phyloP scores from a whole-genome alignment of 2,329 filamentous ascomycete genomes.

The Pleomassaria siparia region DNA sequence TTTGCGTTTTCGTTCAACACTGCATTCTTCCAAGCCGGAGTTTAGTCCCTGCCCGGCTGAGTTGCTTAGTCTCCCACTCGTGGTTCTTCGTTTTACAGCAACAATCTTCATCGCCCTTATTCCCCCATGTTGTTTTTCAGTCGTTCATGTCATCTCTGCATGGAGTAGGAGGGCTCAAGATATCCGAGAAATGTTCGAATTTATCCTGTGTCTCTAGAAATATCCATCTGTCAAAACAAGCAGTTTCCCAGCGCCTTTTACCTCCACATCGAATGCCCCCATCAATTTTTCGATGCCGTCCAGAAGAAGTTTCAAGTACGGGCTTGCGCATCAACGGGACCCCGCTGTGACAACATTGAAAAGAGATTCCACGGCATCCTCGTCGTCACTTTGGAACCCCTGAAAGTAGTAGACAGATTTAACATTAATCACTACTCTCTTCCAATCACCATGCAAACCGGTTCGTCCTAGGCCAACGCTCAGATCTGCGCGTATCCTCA shows the following conservation, averaged over 20 bases:
- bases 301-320: no score
- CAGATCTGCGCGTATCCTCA: constrained; percentile 11
- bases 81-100: background rate
- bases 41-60: constrained; percentile 8
- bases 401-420: no score
- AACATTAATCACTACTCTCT: background rate
- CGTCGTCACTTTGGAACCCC: no score
- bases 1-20: constrained; percentile 6
- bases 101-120: constrained; percentile 2
- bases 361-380: background rate
- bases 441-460: background rate
- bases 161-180: constrained; percentile 18
- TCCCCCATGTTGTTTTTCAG: constrained; percentile 7
- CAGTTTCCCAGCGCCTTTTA: no score
- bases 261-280: no score
- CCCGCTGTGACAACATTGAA: background rate
- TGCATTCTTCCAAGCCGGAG: constrained; percentile 19
- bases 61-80: constrained; percentile 12
- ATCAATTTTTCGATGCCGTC: no score
- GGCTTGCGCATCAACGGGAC: background rate
- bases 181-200: constrained; percentile 18
- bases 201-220: constrained; percentile 10
- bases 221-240: no score
- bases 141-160: constrained; percentile 13
- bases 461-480: background rate